These are phyloP conservation scores for Eremothecium gossypii DNA, from an alignment of 1,139 yeast species.

Conservation along the genomic window DNA sequence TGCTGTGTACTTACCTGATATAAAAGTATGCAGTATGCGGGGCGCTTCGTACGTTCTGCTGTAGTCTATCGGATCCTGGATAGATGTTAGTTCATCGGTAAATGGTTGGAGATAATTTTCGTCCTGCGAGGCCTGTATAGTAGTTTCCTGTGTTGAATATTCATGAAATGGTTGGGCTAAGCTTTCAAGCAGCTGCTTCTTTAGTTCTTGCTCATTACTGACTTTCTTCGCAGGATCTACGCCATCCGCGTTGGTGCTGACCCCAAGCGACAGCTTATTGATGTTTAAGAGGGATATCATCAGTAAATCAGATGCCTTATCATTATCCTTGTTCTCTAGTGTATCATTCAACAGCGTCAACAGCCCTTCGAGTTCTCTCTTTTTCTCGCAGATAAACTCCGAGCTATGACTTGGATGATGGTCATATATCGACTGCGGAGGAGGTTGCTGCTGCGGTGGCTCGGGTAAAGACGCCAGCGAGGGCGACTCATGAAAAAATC, in stretches of 20 bases:
- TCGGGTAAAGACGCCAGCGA: neutral
- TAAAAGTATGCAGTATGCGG: slow-evolving; percentile 44
- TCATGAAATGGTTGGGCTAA: slow-evolving; percentile 71
- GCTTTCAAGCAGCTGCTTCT: slow-evolving; percentile 50
- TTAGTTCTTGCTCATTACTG: slow-evolving; percentile 37
- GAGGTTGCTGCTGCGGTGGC: neutral
- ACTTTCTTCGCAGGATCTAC: slow-evolving; percentile 9
- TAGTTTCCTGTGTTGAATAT: slow-evolving; percentile 14
- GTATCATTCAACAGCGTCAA: slow-evolving; percentile 27
- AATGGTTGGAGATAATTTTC: slow-evolving; percentile 31
- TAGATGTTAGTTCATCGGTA: slow-evolving; percentile 30
- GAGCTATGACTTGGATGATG: slow-evolving; percentile 1
- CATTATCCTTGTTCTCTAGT: slow-evolving; percentile 28
- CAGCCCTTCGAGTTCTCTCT: slow-evolving; percentile 19
- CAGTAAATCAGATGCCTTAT: slow-evolving; percentile 30
- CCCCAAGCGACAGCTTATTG: slow-evolving; percentile 34
- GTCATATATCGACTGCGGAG: neutral
- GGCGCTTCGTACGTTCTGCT: slow-evolving; percentile 10
- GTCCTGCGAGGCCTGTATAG: slow-evolving; percentile 10
- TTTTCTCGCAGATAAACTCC: slow-evolving; percentile 17
- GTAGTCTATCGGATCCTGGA: slow-evolving; percentile 2
- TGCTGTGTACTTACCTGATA: slow-evolving; percentile 55
- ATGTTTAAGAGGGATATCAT: slow-evolving; percentile 26
- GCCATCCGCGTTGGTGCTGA: slow-evolving; percentile 13
- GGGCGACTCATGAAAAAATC: neutral